These are phyloP conservation scores for Platismatia glauca DNA, from an alignment of 495 filamentous ascomycete genomes.

Conservation along the genomic window DNA sequence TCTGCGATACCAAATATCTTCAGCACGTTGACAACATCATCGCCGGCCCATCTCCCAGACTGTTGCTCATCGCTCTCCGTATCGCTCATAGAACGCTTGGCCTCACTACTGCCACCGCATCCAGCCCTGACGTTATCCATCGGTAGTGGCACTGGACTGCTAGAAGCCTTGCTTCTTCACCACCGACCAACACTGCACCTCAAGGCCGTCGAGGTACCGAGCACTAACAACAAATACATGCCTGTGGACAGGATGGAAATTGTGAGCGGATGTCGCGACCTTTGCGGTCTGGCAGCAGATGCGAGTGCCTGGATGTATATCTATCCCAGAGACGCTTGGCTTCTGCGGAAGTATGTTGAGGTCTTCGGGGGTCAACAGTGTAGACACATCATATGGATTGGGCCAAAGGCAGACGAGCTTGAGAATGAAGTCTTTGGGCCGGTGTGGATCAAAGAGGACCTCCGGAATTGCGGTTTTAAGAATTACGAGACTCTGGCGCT, in stretches of 20 bases:
- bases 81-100: slow-evolving; percentile 31
- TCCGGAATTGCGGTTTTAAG: slow-evolving; percentile 1
- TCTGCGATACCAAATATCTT: not conserved
- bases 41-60: slow-evolving; percentile 23
- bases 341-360: slow-evolving; percentile 39
- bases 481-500: slow-evolving; percentile 6
- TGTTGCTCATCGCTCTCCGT: slow-evolving; percentile 44
- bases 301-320: slow-evolving; percentile 47
- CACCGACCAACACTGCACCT: slow-evolving; percentile 26
- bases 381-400: slow-evolving; percentile 41
- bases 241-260: slow-evolving; percentile 32
- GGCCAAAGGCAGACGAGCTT: slow-evolving; percentile 42
- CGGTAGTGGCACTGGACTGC: slow-evolving; percentile 45
- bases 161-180: slow-evolving; percentile 40
- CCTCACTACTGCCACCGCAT: slow-evolving; percentile 32
- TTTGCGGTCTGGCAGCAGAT: slow-evolving; percentile 28
- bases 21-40: not conserved
- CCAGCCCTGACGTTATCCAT: slow-evolving; percentile 42
- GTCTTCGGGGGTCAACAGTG: slow-evolving; percentile 24
- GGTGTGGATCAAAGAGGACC: slow-evolving; percentile 23
- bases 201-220: slow-evolving; percentile 22
- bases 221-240: slow-evolving; percentile 38
- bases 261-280: slow-evolving; percentile 38
- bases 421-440: slow-evolving; percentile 26
- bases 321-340: slow-evolving; percentile 42